Percentiles rank a stretch among this genome's conserved stretches.
Conservation (phyloP, 2,329 filamentous ascomycete species). For the Plenodomus biglobosus region DNA sequence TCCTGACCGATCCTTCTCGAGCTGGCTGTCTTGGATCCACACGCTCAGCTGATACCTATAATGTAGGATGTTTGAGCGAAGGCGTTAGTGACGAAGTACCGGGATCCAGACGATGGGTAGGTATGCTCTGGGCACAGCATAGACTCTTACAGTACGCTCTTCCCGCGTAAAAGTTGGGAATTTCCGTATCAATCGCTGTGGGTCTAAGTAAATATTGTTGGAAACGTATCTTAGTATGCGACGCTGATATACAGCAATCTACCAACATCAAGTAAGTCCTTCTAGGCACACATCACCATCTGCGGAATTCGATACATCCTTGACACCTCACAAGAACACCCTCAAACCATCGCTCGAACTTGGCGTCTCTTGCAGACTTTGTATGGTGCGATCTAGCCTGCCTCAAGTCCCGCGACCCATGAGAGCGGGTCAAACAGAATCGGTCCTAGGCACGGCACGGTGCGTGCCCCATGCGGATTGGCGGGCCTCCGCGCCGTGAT, state of each 20-base stretch:
- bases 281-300: not conserved
- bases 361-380: not conserved
- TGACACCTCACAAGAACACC: not conserved
- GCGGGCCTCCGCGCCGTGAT: constrained; percentile 9
- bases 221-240: too few relatives aligned
- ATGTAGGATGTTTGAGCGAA: too few relatives aligned
- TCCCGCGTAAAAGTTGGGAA: too few relatives aligned
- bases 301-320: not conserved
- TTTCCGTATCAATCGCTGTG: too few relatives aligned
- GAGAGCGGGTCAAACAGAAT: not conserved
- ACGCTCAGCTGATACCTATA: too few relatives aligned
- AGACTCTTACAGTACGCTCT: too few relatives aligned
- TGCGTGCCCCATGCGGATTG: constrained; percentile 5
- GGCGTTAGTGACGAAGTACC: too few relatives aligned
- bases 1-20: not conserved
- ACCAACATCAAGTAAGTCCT: not conserved
- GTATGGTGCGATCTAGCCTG: not conserved
- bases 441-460: constrained; percentile 1
- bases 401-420: not conserved
- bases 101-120: too few relatives aligned
- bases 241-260: too few relatives aligned
- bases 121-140: too few relatives aligned
- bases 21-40: not conserved
- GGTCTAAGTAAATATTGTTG: too few relatives aligned
- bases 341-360: not conserved